Evolutionary conservation across 2,329 filamentous ascomycete genomes (phyloP).

Genomic region (Aspergillus costaricaensis): DNA sequence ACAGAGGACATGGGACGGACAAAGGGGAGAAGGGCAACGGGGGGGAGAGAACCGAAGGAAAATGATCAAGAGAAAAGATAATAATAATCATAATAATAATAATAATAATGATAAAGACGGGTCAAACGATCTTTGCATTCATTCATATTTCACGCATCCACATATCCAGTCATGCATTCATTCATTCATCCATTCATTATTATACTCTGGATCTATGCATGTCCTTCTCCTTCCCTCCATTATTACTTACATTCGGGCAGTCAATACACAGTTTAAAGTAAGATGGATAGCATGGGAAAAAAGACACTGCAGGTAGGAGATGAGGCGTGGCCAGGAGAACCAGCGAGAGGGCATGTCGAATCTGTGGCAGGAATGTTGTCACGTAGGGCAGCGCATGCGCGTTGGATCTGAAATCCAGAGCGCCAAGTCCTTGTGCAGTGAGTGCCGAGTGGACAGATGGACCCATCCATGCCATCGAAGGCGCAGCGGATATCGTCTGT

Average conservation of each 20-base stretch:
- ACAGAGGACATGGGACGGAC: constrained; percentile 3
- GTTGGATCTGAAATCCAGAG: constrained; percentile 22
- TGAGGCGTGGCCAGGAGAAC: neutral
- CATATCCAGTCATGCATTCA: neutral
- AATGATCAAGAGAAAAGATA: constrained; percentile 1
- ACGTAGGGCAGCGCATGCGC: constrained; percentile 26
- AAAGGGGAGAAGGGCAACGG: constrained; percentile 1
- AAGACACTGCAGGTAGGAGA: neutral
- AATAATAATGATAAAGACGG: neutral
- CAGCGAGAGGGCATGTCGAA: constrained; percentile 12
- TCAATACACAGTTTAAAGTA: too few species aligned
- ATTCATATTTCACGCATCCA: neutral
- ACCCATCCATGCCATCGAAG: constrained; percentile 12
- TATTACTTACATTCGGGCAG: too few species aligned
- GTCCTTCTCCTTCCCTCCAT: neutral
- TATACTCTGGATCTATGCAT: neutral
- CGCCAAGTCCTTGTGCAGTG: constrained; percentile 17
- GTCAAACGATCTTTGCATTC: neutral
- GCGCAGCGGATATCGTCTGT: constrained; percentile 8
- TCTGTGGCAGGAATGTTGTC: constrained; percentile 27
- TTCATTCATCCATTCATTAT: neutral
- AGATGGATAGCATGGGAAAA: neutral
- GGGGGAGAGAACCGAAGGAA: neutral
- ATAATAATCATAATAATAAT: neutral
- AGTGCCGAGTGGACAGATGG: constrained; percentile 7